These are phyloP conservation scores for Sparassis latifolia DNA, from an alignment of 1,284 basidiomycete genomes.

Conservation along the genomic window DNA sequence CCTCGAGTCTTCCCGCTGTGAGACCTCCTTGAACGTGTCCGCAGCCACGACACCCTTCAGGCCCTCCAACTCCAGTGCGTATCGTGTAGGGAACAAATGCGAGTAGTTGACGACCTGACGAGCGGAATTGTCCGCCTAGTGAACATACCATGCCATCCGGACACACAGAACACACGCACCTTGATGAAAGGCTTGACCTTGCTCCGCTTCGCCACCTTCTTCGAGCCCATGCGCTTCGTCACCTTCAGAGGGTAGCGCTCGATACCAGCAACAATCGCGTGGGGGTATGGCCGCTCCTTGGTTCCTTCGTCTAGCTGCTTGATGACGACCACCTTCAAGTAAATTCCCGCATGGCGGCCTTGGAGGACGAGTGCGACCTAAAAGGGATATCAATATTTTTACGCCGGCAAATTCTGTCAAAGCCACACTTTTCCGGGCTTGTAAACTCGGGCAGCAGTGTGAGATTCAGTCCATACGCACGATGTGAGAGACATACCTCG, in stretches of 20 bases:
- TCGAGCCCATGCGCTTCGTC: constrained; percentile 93
- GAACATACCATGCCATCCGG: not conserved
- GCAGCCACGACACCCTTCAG: constrained; percentile 78
- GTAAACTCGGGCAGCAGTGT: constrained; percentile 61
- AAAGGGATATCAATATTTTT: not conserved
- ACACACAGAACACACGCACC: constrained; percentile 41
- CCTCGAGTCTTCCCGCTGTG: constrained; percentile 89
- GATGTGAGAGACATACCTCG: constrained; percentile 39
- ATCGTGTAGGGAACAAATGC: constrained; percentile 96
- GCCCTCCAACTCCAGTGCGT: constrained; percentile 89
- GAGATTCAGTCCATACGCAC: not conserved
- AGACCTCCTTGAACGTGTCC: constrained; percentile 94
- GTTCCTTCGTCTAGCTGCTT: constrained; percentile 86
- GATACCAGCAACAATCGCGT: constrained; percentile 93
- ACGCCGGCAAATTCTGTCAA: not conserved
- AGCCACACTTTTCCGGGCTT: constrained; percentile 91
- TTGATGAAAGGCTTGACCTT: constrained; percentile 99
- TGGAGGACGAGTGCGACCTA: constrained; percentile 93
- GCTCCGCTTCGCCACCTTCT: constrained; percentile 84
- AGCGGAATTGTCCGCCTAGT: not conserved
- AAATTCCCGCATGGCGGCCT: constrained; percentile 95
- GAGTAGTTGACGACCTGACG: constrained; percentile 87
- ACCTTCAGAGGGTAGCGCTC: constrained; percentile 96
- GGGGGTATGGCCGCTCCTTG: constrained; percentile 88
- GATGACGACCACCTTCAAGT: constrained; percentile 88